Base-by-base conservation (phyloP, 164 flowering plant genomes). In the Nymphaea thermarum region DNA sequence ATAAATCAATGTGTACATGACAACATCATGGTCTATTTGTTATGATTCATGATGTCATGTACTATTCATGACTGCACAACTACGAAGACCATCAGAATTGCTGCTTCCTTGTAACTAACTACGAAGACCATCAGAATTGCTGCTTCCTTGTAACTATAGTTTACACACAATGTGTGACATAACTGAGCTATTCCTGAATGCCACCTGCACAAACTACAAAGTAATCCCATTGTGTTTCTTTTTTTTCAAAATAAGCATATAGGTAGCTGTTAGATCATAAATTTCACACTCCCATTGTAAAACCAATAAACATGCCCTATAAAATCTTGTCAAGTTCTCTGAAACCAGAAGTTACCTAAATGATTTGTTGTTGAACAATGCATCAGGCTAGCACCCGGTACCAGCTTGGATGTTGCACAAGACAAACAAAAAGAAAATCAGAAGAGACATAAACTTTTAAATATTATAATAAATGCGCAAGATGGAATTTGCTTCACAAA, bases 121-220 rank as follows among this genome's bases (percentile, higher is more conserved):
- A n/a, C n/a, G n/a, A n/a, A n/a, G n/a, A n/a, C n/a, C n/a, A n/a
- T n/a, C n/a, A n/a, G n/a, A n/a, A n/a, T n/a, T n/a, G n/a, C n/a
- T n/a, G n/a, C n/a, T n/a, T n/a, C n/a, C n/a, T n/a, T n/a, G n/a
- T n/a, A n/a, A n/a, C n/a, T n/a, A n/a, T n/a, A n/a, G n/a, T n/a
- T n/a, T n/a, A 93, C 98, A 55, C 98, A 90, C 1, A 93, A 82
- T 15, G 98, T 93, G 77, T 93, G 98, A 72, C 98, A 93, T 60
- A 90, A 78, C 76, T 93, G 98, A 78, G 98, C 89, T 78, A 90
- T 93, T 67, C 96, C 98, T 71, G 89, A 84, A 62, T 96, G 95
- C 98, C 98, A 51, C 98, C 96, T 90, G 84, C 43, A 51, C 73
- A 47, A 72, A n/a, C n/a, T n/a, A n/a, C n/a, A n/a, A n/a, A n/a